Conservation (phyloP, 441 rosid genomes). For the Bocquillonia castaneifolia region DNA sequence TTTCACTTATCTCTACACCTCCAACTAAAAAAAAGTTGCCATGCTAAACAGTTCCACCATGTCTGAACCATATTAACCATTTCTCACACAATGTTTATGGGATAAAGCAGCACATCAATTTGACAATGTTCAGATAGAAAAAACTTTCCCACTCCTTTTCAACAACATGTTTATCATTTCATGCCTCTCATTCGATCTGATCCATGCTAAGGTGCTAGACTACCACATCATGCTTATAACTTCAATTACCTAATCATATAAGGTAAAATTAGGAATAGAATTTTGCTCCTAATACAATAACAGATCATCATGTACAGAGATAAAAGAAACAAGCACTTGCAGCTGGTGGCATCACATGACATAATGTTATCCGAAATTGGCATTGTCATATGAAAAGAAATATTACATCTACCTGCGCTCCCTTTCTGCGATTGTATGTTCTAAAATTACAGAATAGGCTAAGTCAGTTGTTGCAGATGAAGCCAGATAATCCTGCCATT, state of each 20-base stretch:
- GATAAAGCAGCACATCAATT: background rate
- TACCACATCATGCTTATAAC: background rate
- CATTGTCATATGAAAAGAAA: constrained; percentile 2
- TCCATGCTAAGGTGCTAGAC: background rate
- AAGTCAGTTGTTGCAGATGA: constrained; percentile 70
- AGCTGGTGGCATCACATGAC: background rate
- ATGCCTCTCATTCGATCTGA: constrained; percentile 1
- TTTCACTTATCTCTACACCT: background rate
- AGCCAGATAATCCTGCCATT: constrained; percentile 88
- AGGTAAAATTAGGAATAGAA: background rate
- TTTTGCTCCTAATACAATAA: background rate
- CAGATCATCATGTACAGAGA: background rate
- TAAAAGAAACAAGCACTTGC: background rate
- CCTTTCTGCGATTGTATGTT: constrained; percentile 91
- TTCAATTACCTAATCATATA: background rate
- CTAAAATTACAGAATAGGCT: constrained; percentile 82
- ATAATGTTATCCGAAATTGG: background rate
- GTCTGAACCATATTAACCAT: background rate
- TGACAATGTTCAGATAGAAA: background rate
- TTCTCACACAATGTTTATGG: background rate
- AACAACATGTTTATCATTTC: background rate
- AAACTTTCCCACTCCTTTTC: background rate
- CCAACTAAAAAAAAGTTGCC: background rate
- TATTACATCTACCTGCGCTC: constrained; percentile 77
- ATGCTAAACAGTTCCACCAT: background rate